A percentile compares a stretch with the other conserved stretches of the same genome.
phyloP scores from a whole-genome alignment of 352 stramenopile species.

The Pythium oligandrum region DNA sequence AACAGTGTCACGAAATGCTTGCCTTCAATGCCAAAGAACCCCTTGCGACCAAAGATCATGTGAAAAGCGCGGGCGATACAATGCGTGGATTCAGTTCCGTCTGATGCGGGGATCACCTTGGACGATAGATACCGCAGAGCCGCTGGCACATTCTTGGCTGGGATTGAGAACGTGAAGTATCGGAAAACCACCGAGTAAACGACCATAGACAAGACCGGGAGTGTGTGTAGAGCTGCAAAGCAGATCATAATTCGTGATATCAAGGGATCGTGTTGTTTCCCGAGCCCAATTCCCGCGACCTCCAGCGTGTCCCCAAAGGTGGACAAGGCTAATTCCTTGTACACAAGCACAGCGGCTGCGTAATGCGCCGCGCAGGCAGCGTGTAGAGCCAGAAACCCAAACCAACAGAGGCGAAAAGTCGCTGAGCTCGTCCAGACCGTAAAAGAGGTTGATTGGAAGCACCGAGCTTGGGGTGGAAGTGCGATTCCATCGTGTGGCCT shows the following conservation, averaged over 20 bases:
- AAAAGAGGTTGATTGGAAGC: not conserved
- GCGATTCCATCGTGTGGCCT: no score
- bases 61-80: not conserved
- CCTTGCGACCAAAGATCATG: not conserved
- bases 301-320: not conserved
- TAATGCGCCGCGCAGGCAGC: not conserved
- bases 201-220: not conserved
- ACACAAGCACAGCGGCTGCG: not conserved
- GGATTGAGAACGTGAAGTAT: not conserved
- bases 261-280: not conserved
- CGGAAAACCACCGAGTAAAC: not conserved
- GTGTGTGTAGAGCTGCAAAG: not conserved
- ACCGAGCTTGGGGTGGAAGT: not conserved
- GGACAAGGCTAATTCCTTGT: not conserved
- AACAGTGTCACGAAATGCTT: slow-evolving; percentile 1
- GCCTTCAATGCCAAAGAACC: slow-evolving; percentile 2
- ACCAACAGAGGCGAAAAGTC: not conserved
- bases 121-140: no score
- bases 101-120: no score
- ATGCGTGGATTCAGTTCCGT: no score
- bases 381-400: not conserved
- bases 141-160: not conserved
- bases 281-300: not conserved
- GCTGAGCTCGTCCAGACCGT: not conserved
- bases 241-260: not conserved